Percentiles rank a stretch among this genome's conserved stretches.
These are phyloP conservation scores for Malus hybrid DNA, from an alignment of 331 rosid genomes.

Conservation along the genomic window DNA sequence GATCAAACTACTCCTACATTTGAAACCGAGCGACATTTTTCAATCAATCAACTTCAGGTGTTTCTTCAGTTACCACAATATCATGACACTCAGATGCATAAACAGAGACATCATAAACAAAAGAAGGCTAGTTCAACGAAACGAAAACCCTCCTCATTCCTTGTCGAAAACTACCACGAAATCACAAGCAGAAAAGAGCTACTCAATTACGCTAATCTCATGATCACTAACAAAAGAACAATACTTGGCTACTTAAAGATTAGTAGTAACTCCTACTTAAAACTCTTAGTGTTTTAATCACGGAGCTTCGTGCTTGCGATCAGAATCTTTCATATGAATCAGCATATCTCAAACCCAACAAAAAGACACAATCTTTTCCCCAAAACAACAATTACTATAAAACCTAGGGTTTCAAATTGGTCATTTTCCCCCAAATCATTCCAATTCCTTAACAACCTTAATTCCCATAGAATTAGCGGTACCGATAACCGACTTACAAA, in stretches of 20 bases:
- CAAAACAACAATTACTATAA: neutral
- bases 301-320: too few relatives aligned
- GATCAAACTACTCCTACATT: neutral
- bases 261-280: too few relatives aligned
- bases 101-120: neutral
- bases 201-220: neutral
- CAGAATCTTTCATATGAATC: too few relatives aligned
- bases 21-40: neutral
- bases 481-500: conserved; percentile 69
- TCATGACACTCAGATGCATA: neutral
- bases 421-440: conserved; percentile 17
- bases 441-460: conserved; percentile 65
- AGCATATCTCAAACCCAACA: neutral
- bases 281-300: too few relatives aligned
- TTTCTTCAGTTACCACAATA: neutral
- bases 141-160: neutral
- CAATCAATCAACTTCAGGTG: neutral
- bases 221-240: neutral
- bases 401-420: conserved; percentile 3
- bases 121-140: neutral
- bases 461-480: conserved; percentile 83
- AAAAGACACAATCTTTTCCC: neutral
- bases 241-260: too few relatives aligned
- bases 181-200: neutral
- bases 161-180: neutral